These are phyloP conservation scores for Alternaria solani DNA, from an alignment of 2,329 filamentous ascomycete species.

Conservation along the genomic window DNA sequence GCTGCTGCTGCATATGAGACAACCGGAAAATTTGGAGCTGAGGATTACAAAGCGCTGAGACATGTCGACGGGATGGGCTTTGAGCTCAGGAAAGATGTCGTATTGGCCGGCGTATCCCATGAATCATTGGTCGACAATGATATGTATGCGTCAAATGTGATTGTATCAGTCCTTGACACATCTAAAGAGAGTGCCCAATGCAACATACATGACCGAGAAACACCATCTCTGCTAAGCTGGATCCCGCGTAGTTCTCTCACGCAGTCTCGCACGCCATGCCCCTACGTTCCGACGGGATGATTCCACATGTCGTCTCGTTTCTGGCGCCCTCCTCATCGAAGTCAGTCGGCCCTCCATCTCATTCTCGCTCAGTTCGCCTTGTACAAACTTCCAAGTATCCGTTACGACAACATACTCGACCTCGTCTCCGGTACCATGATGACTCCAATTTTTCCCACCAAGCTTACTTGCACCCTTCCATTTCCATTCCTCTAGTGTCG, in stretches of 20 bases:
- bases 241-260: neutral
- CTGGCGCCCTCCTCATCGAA: neutral
- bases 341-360: neutral
- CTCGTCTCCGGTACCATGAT: slow-evolving; percentile 14
- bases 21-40: slow-evolving; percentile 10
- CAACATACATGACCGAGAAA: neutral
- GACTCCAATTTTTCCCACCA: slow-evolving; percentile 10
- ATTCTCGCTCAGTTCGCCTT: slow-evolving; percentile 2
- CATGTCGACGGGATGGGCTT: neutral
- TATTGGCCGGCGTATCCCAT: neutral
- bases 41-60: neutral
- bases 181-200: neutral
- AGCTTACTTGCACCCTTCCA: slow-evolving; percentile 21
- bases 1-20: slow-evolving; percentile 23
- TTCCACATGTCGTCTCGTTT: neutral
- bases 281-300: neutral
- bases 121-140: neutral
- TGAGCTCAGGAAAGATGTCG: neutral
- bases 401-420: slow-evolving; percentile 17
- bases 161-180: neutral
- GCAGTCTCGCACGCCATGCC: neutral
- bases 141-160: neutral
- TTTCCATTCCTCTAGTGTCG: slow-evolving; percentile 18
- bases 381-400: slow-evolving; percentile 18
- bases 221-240: neutral